Evolutionary conservation across 352 stramenopile genomes (phyloP), one percentile per base, ranked within the genome.

Genomic region (Albugo candida): DNA sequence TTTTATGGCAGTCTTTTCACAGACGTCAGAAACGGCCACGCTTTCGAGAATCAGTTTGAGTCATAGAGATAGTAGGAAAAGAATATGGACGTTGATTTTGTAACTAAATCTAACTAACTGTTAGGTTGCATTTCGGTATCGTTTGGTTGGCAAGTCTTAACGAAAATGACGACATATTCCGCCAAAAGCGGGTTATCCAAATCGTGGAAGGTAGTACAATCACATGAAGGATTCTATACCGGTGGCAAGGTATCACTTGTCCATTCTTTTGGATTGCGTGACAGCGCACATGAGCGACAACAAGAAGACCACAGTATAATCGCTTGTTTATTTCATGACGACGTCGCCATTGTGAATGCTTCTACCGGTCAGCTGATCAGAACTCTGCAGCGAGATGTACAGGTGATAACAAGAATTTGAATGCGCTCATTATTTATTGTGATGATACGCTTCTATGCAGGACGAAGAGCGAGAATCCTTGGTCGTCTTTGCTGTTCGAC

Each of bases 381-480:
- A 48, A 77, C 73, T 36, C 52, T 89, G 41, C 73, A 89, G 57
- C 61, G 77, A n/a, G 70, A 86, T 40, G 55, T 82, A 16, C 63
- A 82, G 46, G 69, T 43, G 20, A 43, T 19, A 3, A 3, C 20
- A 24, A 8, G 3, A 19, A 8, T 43, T 24, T 43, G 3, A 8
- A 43, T 43, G 38, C 8, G 20, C 3, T 10, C 3, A 8, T 43
- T 48, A 21, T 31, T 48, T 49, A 14, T n/a, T 14, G 11, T 52
- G 17, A 19, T 13, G 20, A 45, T 50, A 19, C 34, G 11, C 41
- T 13, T n/a, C 11, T 13, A 42, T 35, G 16, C 13, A 64, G 47
- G 63, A 85, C 42, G 76, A 89, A 49, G 56, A 76, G 37, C 83
- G 83, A 49, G 81, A 93, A 49, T 67, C 73, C 45, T 91, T 93